Percentiles rank a stretch among this genome's conserved stretches.
These are phyloP conservation scores for Penicillium maclennaniae DNA, from an alignment of 495 filamentous ascomycete genomes.

Conservation along the genomic window DNA sequence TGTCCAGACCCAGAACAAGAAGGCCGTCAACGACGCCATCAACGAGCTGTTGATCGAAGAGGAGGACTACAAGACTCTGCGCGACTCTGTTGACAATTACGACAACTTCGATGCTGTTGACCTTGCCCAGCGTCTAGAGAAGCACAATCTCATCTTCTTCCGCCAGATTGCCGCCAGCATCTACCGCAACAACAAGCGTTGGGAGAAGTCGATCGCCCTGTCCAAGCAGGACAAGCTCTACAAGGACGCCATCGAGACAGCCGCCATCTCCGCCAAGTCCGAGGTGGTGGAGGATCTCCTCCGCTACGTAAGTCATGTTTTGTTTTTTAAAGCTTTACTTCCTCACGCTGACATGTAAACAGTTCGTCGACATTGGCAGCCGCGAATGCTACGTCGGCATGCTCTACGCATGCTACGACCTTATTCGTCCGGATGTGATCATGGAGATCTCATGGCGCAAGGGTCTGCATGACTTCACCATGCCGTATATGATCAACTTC, in stretches of 20 bases:
- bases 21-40: conserved; percentile 94
- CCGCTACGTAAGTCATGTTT: conserved; percentile 77
- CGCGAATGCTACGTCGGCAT: conserved; percentile 99
- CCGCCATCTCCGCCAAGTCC: conserved; percentile 86
- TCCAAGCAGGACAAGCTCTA: conserved; percentile 99
- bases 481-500: conserved; percentile 99
- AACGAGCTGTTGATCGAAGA: conserved; percentile 98
- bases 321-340: too few relatives aligned
- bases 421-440: conserved; percentile 86
- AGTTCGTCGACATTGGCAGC: conserved; percentile 99
- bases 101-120: conserved; percentile 98
- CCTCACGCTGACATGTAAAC: conserved; percentile 23
- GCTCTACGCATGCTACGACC: conserved; percentile 98
- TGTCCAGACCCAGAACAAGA: conserved; percentile 97
- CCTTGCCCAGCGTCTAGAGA: conserved; percentile 90
- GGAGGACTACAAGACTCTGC: conserved; percentile 97
- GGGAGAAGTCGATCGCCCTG: conserved; percentile 98
- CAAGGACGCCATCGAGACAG: conserved; percentile 99
- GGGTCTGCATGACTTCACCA: conserved; percentile 92
- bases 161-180: conserved; percentile 97
- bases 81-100: conserved; percentile 96
- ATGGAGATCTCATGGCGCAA: conserved; percentile 97
- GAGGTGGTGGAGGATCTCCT: conserved; percentile 95
- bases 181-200: conserved; percentile 99
- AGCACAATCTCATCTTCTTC: conserved; percentile 98